Base-by-base conservation (phyloP, 768 basidiomycete genomes). In the Boletus vermiculosoides region DNA sequence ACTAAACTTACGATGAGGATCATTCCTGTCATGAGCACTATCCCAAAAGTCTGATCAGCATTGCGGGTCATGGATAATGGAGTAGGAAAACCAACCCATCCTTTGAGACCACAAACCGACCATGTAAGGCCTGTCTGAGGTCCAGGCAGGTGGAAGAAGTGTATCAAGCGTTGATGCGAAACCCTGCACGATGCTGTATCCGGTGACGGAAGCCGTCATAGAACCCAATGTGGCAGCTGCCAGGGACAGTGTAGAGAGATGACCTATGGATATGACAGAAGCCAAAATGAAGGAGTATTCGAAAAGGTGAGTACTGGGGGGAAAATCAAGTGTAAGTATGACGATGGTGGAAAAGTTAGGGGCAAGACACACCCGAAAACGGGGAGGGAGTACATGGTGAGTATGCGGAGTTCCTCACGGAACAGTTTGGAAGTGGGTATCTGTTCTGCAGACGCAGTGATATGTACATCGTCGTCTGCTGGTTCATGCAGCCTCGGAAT, bases 81-180 rank as follows among this genome's bases (percentile, higher is more conserved):
- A 28, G 31, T 23, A 30, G 20, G 16, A 22, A 44, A 52, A 77
- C 86, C 45, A 61, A 89, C 88, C 76, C 90, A 92, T 94, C 60
- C 94, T 78, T 70, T 95, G 93, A 10, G 88, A 73, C 94, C 94
- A 96, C 9, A 96, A 78, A 8, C 94, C 94, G 12, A 98, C 92
- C 12, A 92, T 78, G 16, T 87, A 75, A 0, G 94, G 96, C 31
- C 87, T 85, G 1, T 85, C 68, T 4, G 93, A 94, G 0, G 97
- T 95, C 94, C 92, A 99, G 16, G 96, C 94, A 39, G 92, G 85
- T 1, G 97, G 96, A 10, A 98, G 83, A 64, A 99, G 81, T 0
- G 95, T 95, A 70, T 99, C 97, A 20, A 99, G 83, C 0, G 92
- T 86, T 48, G 88, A 90, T 9, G 84, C 77, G 53, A 96, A 83